A percentile compares a stretch with the other conserved stretches of the same genome.
Evolutionary conservation across 2,329 filamentous ascomycete genomes (phyloP).

Genomic region (Xylaria polymorpha): DNA sequence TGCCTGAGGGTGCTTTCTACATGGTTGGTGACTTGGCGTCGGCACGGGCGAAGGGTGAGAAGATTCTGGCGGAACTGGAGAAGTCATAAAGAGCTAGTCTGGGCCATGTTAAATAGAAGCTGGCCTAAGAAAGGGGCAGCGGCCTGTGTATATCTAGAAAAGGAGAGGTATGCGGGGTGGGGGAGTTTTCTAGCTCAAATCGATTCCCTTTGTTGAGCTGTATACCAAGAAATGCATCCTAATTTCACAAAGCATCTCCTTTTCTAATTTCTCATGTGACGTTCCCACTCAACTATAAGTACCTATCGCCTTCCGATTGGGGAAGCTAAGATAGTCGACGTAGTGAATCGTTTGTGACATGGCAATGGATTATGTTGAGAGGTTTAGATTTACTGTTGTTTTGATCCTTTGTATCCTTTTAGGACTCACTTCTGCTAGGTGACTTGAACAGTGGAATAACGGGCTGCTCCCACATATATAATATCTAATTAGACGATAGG

Average conservation of each 20-base stretch:
- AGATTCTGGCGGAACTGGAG: constrained; percentile 97
- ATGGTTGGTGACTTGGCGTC: constrained; percentile 98
- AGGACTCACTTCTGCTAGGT: too few species aligned
- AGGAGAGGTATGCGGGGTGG: constrained; percentile 57
- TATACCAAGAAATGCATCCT: constrained; percentile 64
- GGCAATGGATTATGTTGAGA: too few species aligned
- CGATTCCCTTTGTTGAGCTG: constrained; percentile 70
- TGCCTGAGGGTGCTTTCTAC: constrained; percentile 95
- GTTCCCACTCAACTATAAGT: background rate
- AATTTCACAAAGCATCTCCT: constrained; percentile 37
- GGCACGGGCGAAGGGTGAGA: constrained; percentile 96
- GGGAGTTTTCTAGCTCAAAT: constrained; percentile 65
- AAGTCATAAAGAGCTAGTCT: constrained; percentile 57
- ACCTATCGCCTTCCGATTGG: background rate
- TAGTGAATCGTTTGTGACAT: too few species aligned
- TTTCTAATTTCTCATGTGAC: background rate
- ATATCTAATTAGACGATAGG: too few species aligned
- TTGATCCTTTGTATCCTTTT: too few species aligned
- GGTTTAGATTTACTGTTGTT: too few species aligned
- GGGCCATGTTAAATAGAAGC: constrained; percentile 51
- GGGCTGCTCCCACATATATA: too few species aligned
- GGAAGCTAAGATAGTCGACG: background rate
- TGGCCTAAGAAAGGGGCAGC: constrained; percentile 49
- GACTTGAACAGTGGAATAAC: too few species aligned
- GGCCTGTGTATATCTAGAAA: constrained; percentile 70